phyloP scores from a whole-genome alignment of 768 basidiomycete species.

The Kwoniella pini region DNA sequence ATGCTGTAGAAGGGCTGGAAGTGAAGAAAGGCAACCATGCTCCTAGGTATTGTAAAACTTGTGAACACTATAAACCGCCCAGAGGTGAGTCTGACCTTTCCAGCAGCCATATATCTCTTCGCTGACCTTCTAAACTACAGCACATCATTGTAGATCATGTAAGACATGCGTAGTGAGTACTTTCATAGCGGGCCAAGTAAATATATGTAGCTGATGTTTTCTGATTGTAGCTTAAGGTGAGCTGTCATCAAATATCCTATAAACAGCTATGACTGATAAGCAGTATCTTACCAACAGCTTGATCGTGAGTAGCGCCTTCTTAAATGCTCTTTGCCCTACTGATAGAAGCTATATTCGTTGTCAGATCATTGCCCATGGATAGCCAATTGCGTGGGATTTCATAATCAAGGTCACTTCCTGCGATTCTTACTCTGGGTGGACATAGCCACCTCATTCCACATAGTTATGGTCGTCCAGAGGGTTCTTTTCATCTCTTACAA shows the following conservation, averaged over 20 bases:
- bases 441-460: constrained; percentile 80
- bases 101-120: neutral
- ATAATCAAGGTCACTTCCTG: constrained; percentile 75
- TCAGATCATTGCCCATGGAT: constrained; percentile 55
- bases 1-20: constrained; percentile 71
- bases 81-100: constrained; percentile 53
- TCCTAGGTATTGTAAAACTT: constrained; percentile 83
- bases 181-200: neutral
- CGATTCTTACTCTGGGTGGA: constrained; percentile 93
- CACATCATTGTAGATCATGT: constrained; percentile 92
- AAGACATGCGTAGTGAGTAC: constrained; percentile 62
- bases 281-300: no score
- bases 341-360: neutral
- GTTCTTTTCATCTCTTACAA: constrained; percentile 13
- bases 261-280: no score
- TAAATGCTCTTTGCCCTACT: neutral
- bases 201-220: constrained; percentile 53
- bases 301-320: constrained; percentile 19
- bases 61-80: constrained; percentile 80
- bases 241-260: constrained; percentile 59
- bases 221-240: constrained; percentile 77
- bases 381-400: constrained; percentile 69
- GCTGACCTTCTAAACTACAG: constrained; percentile 30
- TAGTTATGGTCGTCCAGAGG: constrained; percentile 15
- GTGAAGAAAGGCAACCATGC: constrained; percentile 83